A percentile compares a stretch with the other conserved stretches of the same genome.
These are phyloP conservation scores for Tulasnella sp. DNA, from an alignment of 768 basidiomycete genomes.

Conservation along the genomic window DNA sequence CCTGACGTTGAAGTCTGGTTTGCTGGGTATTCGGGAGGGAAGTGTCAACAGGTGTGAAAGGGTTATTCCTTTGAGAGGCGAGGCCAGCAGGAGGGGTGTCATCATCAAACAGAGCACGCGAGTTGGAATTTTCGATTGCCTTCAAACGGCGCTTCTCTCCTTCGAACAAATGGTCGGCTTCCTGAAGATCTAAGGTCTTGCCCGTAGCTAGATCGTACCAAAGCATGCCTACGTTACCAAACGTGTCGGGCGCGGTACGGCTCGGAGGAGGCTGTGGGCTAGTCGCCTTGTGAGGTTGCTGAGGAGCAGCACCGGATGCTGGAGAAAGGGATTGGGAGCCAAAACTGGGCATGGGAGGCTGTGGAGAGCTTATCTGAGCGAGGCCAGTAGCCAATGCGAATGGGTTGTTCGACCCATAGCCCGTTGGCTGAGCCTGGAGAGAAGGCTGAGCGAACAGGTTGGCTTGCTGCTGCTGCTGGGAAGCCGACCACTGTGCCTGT, in stretches of 20 bases:
- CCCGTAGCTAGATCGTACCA: slow-evolving; percentile 36
- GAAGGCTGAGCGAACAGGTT: slow-evolving; percentile 20
- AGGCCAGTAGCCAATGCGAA: slow-evolving; percentile 50
- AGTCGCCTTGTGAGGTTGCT: slow-evolving; percentile 29
- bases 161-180: too few species aligned
- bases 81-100: too few species aligned
- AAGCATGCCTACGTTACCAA: slow-evolving; percentile 77
- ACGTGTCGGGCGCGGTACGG: slow-evolving; percentile 64
- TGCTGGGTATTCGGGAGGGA: too few species aligned
- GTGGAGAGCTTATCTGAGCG: slow-evolving; percentile 23
- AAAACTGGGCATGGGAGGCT: slow-evolving; percentile 26
- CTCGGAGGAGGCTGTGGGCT: slow-evolving; percentile 34
- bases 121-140: too few species aligned
- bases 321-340: slow-evolving; percentile 21
- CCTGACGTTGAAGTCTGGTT: too few species aligned
- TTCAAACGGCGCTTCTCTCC: too few species aligned
- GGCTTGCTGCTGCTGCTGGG: slow-evolving; percentile 19
- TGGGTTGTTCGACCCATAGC: slow-evolving; percentile 82
- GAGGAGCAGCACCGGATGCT: slow-evolving; percentile 45
- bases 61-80: too few species aligned
- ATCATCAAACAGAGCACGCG: too few species aligned
- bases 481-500: slow-evolving; percentile 36
- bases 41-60: too few species aligned
- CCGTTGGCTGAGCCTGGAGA: slow-evolving; percentile 33
- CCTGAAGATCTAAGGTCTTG: slow-evolving; percentile 13